Evolutionary conservation across 768 basidiomycete species (phyloP), one percentile per base, ranked within the genome.

Genomic region (Austroboletus festivus): DNA sequence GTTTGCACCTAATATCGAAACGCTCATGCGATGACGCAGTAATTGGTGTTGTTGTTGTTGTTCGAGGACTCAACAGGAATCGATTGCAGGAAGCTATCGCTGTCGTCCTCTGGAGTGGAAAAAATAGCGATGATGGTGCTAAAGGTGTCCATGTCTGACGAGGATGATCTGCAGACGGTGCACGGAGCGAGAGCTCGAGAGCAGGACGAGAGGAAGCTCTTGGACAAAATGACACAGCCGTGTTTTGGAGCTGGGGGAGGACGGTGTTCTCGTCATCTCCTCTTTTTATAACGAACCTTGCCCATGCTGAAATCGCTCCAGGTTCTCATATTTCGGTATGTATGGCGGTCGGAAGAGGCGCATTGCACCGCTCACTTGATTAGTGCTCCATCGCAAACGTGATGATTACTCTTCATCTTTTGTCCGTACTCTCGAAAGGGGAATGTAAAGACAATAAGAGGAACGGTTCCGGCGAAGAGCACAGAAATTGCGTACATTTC

Each of bases 21-120:
- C n/a, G 1, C 41, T 63, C 47, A 63, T 51, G 53, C 48, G 31
- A 63, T 37, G n/a, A 64, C 49, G 42, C 62, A 63, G 41, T 47
- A 51, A 15, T 10, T 33, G 16, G 10, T 13, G 45, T 30, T 38
- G 11, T 38, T 38, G 34, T 50, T 50, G n/a, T 26, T 39, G 24
- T 26, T 30, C 3, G 47, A n/a, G 4, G 28, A 41, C 4, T 62
- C 53, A 10, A 53, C 52, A 6, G 60, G 62, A n/a, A 41, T 38
- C 15, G 60, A 52, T 2, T 13, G 38, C 30, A 28, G 28, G 5
- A 6, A 5, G 28, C 28, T 28, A 28, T 61, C 53, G n/a, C n/a
- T n/a, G 9, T 47, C 47, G 1, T 40, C 15, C 23, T 47, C 39
- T 4, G 49, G 31, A 38, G n/a, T 39, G 28, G 42, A 31, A 12